phyloP scores from a whole-genome alignment of 345 rosid genomes.

The Eucalyptus tenuipes region DNA sequence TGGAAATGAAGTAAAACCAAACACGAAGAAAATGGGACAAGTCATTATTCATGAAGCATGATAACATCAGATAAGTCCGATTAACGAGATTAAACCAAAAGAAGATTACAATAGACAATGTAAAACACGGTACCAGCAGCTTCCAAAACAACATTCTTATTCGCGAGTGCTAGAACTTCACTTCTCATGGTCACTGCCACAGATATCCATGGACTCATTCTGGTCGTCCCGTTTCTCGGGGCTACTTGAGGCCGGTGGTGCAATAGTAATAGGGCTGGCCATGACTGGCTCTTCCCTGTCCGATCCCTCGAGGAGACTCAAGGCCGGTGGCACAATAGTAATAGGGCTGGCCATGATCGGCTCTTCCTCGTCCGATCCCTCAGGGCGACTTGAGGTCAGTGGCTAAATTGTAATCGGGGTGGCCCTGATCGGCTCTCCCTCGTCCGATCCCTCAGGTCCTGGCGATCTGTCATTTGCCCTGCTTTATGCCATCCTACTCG shows the following conservation, averaged over 20 bases:
- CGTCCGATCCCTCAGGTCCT: not conserved
- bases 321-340: not conserved
- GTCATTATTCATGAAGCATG: not conserved
- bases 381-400: not conserved
- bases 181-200: not conserved
- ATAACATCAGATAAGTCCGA: not conserved
- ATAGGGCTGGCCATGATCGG: not conserved
- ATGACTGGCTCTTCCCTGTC: not conserved
- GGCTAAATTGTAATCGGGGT: not conserved
- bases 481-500: not conserved
- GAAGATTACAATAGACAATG: not conserved
- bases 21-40: not conserved
- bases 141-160: not conserved
- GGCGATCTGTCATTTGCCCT: not conserved
- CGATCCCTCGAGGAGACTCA: not conserved
- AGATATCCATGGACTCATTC: not conserved
- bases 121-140: not conserved
- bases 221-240: not conserved
- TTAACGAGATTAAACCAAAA: not conserved
- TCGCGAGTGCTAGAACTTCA: not conserved
- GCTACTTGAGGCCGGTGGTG: not conserved
- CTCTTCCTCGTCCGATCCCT: not conserved
- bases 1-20: not conserved
- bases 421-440: not conserved
- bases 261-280: not conserved